Conservation (phyloP, 345 rosid species). For the Brassica juncea region DNA sequence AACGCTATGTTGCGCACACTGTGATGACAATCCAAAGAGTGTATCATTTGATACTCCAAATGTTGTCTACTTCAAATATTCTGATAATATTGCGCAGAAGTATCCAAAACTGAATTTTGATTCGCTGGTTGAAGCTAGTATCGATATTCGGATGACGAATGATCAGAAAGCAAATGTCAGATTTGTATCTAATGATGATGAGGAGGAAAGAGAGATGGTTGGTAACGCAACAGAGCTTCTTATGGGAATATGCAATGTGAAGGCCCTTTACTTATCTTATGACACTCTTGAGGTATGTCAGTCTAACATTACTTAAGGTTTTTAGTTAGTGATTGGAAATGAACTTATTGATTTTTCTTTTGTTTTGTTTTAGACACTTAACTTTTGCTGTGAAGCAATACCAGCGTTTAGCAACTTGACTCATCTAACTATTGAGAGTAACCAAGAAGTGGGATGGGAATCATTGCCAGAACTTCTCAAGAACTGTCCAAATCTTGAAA, state of each 20-base stretch:
- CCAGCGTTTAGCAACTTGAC: conserved; percentile 23
- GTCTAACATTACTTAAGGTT: neutral
- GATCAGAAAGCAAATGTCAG: conserved; percentile 21
- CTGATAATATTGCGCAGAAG: conserved; percentile 13
- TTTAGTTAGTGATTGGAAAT: neutral
- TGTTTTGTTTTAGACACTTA: conserved; percentile 23
- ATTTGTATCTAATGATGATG: neutral
- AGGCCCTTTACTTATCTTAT: conserved; percentile 31
- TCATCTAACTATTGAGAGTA: conserved; percentile 25
- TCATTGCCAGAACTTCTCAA: conserved; percentile 6
- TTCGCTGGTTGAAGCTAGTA: conserved; percentile 22
- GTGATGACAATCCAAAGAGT: conserved; percentile 12
- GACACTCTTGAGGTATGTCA: conserved; percentile 31
- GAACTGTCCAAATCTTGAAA: conserved; percentile 1
- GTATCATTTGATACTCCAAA: conserved; percentile 27
- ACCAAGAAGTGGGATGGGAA: conserved; percentile 31
- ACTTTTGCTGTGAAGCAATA: conserved; percentile 25
- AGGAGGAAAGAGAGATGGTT: conserved; percentile 21
- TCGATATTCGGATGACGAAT: conserved; percentile 19
- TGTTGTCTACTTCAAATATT: conserved; percentile 30
- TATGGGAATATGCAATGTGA: conserved; percentile 37
- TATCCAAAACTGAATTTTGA: conserved; percentile 19
- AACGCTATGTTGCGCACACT: neutral
- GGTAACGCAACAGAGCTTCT: conserved; percentile 13
- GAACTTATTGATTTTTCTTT: neutral